Evolutionary conservation across 2,329 filamentous ascomycete genomes (phyloP), one percentile per base, ranked within the genome.

Genomic region (Fusarium circinatum): DNA sequence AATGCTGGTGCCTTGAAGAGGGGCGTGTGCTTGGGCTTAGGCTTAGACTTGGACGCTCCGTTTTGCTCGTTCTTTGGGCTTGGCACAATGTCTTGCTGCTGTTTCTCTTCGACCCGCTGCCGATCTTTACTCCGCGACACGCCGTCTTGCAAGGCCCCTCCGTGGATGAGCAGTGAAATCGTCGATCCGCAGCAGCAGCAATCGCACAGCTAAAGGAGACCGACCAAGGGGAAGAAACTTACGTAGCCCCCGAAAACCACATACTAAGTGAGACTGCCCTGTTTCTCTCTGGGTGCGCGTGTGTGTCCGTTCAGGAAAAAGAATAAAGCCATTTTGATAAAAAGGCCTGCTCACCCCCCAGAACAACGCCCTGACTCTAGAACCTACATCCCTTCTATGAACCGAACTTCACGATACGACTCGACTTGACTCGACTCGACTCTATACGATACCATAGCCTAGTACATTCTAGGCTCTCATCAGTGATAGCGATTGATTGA

Each of bases 61-160:
- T 72, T 62, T 70, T 45, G 57, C 30, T 36, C 36, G 32, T 44
- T 44, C 64, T 68, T 68, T 68, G 64, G 64, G 51, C 51, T 55
- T 55, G 51, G 51, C 51, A 55, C 66, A 51, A 60, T 52, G 28
- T 49, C 64, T 56, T 73, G 69, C 28, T 57, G 56, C 39, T 34
- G 63, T 26, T 58, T 51, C 38, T 66, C 38, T 34, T 34, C 17
- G 56, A 58, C 67, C 67, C 64, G 60, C 49, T 70, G 71, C 71
- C 66, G 70, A 73, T 73, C 70, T 51, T 47, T 74, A 54, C 71
- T 71, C 66, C 49, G 51, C 45, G 56, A 59, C 56, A 54, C 34
- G 69, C 66, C 66, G 66, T 69, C 71, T 67, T 12, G 38, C 42
- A 74, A 61, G 66, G 74, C 49, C 71, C 42, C 42, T 71, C 65